These are phyloP conservation scores for Beta vulgaris DNA, from an alignment of 148 eudicot species.

Conservation along the genomic window DNA sequence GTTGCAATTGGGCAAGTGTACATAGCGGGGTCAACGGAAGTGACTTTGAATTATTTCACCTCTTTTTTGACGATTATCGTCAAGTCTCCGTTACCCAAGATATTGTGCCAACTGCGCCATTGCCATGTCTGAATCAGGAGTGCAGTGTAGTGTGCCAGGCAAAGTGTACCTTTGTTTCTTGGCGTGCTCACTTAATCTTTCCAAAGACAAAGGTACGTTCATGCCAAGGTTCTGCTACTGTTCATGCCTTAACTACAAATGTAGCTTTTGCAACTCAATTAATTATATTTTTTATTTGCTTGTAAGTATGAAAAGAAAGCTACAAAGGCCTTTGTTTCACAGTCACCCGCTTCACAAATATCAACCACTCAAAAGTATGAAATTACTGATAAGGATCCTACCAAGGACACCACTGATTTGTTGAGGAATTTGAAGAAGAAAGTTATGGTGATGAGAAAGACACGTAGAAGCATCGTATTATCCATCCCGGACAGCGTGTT, in stretches of 20 bases:
- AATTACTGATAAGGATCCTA: neutral
- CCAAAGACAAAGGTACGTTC: neutral
- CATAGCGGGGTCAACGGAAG: neutral
- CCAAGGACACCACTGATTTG: neutral
- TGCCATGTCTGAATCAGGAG: constrained; percentile 1
- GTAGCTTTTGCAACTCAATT: too few relatives aligned
- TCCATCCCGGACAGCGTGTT: neutral
- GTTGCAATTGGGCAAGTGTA: neutral
- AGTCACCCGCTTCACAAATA: neutral
- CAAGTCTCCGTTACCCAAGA: neutral
- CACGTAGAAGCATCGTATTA: neutral
- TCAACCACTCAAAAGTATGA: neutral
- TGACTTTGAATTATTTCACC: neutral
- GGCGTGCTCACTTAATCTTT: neutral
- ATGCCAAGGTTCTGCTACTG: neutral
- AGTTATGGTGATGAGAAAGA: neutral
- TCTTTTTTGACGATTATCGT: neutral
- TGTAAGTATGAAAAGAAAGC: neutral
- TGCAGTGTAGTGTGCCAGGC: neutral
- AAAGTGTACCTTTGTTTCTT: neutral
- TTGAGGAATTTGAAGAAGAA: neutral
- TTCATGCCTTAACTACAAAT: neutral
- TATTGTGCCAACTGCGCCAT: neutral
- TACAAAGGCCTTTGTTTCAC: neutral
- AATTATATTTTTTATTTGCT: neutral